A percentile compares a stretch with the other conserved stretches of the same genome.
phyloP scores from a whole-genome alignment of 2,329 filamentous ascomycete species.

The Cercospora nicotianae region DNA sequence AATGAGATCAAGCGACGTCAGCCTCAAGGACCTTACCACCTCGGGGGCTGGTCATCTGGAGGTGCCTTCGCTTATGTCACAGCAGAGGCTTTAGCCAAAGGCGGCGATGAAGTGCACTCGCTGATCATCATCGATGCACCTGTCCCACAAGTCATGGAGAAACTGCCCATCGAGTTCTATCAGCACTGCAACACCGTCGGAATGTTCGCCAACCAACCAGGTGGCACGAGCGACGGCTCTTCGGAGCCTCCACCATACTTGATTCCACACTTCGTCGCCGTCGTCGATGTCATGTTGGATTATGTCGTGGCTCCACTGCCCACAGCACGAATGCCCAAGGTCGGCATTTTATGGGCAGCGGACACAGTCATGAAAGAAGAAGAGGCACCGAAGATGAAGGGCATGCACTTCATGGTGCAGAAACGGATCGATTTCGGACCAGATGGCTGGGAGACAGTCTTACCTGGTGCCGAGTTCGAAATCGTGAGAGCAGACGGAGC shows the following conservation, averaged over 20 bases:
- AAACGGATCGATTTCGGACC: constrained; percentile 50
- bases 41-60: constrained; percentile 28
- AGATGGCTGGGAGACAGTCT: constrained; percentile 50
- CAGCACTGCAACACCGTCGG: constrained; percentile 26
- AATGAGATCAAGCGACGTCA: constrained; percentile 42
- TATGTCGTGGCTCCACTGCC: constrained; percentile 39
- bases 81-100: neutral
- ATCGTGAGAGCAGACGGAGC: constrained; percentile 37
- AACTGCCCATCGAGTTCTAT: constrained; percentile 59
- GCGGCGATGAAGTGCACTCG: neutral
- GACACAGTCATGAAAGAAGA: constrained; percentile 51
- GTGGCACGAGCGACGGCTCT: neutral
- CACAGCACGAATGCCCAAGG: constrained; percentile 44
- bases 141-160: constrained; percentile 28
- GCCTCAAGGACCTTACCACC: constrained; percentile 41
- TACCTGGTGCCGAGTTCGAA: constrained; percentile 41
- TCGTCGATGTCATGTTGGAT: constrained; percentile 49
- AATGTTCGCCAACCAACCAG: neutral
- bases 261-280: constrained; percentile 54
- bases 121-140: constrained; percentile 4
- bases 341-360: constrained; percentile 50
- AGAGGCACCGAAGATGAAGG: constrained; percentile 44
- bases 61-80: constrained; percentile 23
- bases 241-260: constrained; percentile 47
- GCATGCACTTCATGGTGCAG: constrained; percentile 45